phyloP scores from a whole-genome alignment of 768 basidiomycete species.

The Rhizopogon vesiculosus region DNA sequence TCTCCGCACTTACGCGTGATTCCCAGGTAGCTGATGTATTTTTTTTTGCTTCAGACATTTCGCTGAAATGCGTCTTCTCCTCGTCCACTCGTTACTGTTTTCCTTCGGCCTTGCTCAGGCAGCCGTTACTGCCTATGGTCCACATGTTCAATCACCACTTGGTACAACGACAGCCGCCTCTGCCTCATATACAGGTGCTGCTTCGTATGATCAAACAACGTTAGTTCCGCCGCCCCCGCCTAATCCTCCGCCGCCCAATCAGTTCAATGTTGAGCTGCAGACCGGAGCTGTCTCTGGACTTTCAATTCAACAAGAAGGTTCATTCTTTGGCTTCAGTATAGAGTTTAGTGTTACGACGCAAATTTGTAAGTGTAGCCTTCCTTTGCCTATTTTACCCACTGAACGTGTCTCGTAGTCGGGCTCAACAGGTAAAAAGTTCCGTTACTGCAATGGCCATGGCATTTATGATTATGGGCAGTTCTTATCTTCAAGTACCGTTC shows the following conservation, averaged over 20 bases:
- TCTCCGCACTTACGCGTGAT: neutral
- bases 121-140: conserved; percentile 17
- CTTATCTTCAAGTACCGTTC: conserved; percentile 55
- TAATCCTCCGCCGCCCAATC: conserved; percentile 33
- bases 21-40: neutral
- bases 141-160: conserved; percentile 18
- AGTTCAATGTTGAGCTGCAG: conserved; percentile 42
- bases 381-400: neutral
- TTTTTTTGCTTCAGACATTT: neutral
- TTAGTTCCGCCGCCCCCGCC: conserved; percentile 49
- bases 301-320: conserved; percentile 42
- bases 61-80: conserved; percentile 15
- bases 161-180: conserved; percentile 30
- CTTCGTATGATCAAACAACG: conserved; percentile 49
- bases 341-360: conserved; percentile 70
- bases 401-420: conserved; percentile 8
- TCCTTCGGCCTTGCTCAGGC: conserved; percentile 7
- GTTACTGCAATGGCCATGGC: no score
- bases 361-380: conserved; percentile 43
- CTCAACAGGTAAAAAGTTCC: conserved; percentile 10
- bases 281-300: conserved; percentile 24
- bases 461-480: conserved; percentile 23
- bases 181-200: conserved; percentile 39
- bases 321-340: conserved; percentile 71
- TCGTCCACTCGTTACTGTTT: conserved; percentile 21